Evolutionary conservation across 192 early-diverging fungal genomes (phyloP), one percentile per base, ranked within the genome.

Genomic region (Backusella liffmaniae): DNA sequence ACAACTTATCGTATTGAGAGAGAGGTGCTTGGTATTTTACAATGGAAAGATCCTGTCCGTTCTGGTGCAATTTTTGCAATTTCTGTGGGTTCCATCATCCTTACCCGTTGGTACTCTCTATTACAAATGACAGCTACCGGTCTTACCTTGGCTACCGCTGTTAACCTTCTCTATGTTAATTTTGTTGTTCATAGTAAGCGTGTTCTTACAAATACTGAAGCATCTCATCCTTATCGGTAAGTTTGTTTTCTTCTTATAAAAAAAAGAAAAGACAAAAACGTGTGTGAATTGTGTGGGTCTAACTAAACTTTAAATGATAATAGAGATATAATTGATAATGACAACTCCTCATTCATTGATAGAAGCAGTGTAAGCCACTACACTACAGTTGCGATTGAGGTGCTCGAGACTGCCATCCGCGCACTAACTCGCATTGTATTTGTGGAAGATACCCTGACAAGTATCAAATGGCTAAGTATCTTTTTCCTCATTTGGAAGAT

Each of bases 41-140:
- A 74, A 46, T 78, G 77, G 77, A 34, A 74, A 29, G 69, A 73
- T 34, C 77, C 77, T 42, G 77, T 68, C 44, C 66, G 77, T 15
- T 78, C 77, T 15, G 66, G 49, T 36, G 77, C 65, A 3, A 42
- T 68, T 18, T 34, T 78, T 21, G 36, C 13, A 21, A 5, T 41
- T 4, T 18, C 66, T 51, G 34, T 78, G n/a, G 65, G 66, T 21
- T 68, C 67, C 13, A 73, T 78, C 9, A 9, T 74, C 15, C 32
- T 78, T 51, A 74, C 73, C 29, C 66, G 77, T 21, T 71, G 66
- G 29, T 78, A 78, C 32, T 78, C 77, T 34, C 21, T 73, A 16
- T 44, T 78, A 3, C 72, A 78, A 42, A 70, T 78, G 6, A 16
- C 67, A 37, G 66, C 72, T 65, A 67, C 77, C 21, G 35, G 23